phyloP scores from a whole-genome alignment of 2,329 filamentous ascomycete genomes.

The Drechslerella dactyloides region DNA sequence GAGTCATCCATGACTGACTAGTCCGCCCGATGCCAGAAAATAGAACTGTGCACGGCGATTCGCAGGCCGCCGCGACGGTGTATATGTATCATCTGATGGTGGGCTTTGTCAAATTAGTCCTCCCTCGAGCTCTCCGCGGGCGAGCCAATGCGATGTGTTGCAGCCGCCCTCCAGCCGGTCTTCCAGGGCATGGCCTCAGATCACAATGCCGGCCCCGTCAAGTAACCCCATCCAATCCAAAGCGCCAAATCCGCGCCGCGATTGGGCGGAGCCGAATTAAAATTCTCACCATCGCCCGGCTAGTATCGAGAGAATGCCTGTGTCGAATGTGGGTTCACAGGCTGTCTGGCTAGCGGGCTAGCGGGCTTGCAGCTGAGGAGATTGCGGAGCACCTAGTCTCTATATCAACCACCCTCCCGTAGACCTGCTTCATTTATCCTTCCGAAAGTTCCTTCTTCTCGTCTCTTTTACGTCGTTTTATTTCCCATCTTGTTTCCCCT shows the following conservation, averaged over 20 bases:
- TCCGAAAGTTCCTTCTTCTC: constrained; percentile 12
- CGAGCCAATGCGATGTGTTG: constrained; percentile 46
- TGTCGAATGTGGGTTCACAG: constrained; percentile 34
- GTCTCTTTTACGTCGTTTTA: constrained; percentile 19
- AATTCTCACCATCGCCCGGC: constrained; percentile 48
- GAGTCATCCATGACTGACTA: too few relatives aligned
- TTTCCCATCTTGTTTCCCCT: constrained; percentile 21
- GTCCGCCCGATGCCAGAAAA: too few relatives aligned
- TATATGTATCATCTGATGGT: constrained; percentile 1
- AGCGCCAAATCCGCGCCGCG: constrained; percentile 45
- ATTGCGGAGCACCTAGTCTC: constrained; percentile 37
- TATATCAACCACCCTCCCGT: constrained; percentile 45
- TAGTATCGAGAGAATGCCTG: constrained; percentile 28
- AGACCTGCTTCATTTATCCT: constrained; percentile 21
- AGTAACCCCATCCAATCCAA: constrained; percentile 21
- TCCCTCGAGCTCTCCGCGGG: constrained; percentile 19
- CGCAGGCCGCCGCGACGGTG: not conserved
- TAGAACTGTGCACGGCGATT: too few relatives aligned
- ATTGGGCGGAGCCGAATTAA: constrained; percentile 49
- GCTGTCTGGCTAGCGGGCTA: constrained; percentile 32
- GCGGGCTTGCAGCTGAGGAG: constrained; percentile 19
- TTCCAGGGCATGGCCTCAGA: constrained; percentile 13
- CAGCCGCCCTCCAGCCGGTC: constrained; percentile 43
- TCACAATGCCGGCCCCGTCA: constrained; percentile 40
- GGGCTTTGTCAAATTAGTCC: constrained; percentile 8